Evolutionary conservation across 2,329 filamentous ascomycete genomes (phyloP), one percentile per base, ranked within the genome.

Genomic region (Fusarium coicis): DNA sequence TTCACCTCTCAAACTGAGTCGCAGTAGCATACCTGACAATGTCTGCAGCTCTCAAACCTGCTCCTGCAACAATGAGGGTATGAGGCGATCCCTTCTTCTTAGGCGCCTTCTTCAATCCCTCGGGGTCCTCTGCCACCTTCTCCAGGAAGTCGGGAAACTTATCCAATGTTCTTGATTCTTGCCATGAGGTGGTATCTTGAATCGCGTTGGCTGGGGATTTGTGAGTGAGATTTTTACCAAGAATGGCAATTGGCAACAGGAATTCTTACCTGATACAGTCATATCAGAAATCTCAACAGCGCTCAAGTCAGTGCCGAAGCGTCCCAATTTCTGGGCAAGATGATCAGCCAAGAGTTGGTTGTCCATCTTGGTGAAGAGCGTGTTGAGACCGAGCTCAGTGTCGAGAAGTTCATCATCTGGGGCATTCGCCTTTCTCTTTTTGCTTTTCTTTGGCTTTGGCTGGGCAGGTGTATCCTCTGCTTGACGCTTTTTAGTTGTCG

Each of bases 31-130:
- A 93, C 91, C 92, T 89, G 34, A 93, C 91, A 52, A 98, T 84
- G 79, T 98, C 93, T 21, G 96, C 95, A 9, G 96, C 95, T 77
- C 96, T 88, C 63, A 98, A 85, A 0, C 94, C 96, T 10, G 95
- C 94, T 14, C 90, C 90, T 18, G 95, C 91, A n/a, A 99, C 89
- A 40, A 99, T 90, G 61, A 99, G 87, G 2, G 96, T 98, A 81
- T 98, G 96, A 37, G 93, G 93, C 2, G 90, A 85, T 10, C 93
- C 93, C 44, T 91, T 91, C 76, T 90, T 86, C 83, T 92, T 89
- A 0, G 93, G 88, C 2, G 93, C 88, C 60, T 89, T 87, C 3
- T 87, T 87, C 26, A 97, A 85, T 62, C 85, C 87, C 62, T 86
- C 85, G 2, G 88, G 86, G 55, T 90, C 87, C 30, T 86, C 85